Evolutionary conservation across 768 basidiomycete genomes (phyloP).

Genomic region (Lanmaoa rubissima): DNA sequence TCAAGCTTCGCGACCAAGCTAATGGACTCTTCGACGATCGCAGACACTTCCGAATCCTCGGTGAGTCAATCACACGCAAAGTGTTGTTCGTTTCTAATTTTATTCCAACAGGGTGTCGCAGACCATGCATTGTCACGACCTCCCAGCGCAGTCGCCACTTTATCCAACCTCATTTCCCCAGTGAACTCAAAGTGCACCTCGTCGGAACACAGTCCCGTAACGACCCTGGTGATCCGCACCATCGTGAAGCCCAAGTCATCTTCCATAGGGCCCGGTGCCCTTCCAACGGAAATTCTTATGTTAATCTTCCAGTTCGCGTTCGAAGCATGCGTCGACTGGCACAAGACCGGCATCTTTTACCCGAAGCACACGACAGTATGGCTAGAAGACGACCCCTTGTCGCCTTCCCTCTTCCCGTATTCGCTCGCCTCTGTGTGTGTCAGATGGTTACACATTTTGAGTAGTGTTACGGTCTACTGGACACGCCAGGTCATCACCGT

Average conservation of each 20-base stretch:
- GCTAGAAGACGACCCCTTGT: constrained; percentile 10
- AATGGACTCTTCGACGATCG: not conserved
- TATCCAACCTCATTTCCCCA: not conserved
- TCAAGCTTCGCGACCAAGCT: not conserved
- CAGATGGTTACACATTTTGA: constrained; percentile 16
- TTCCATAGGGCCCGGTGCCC: not conserved
- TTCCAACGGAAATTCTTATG: constrained; percentile 9
- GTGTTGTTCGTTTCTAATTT: not conserved
- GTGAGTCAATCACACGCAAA: not conserved
- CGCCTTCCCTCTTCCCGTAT: constrained; percentile 8
- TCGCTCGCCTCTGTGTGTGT: constrained; percentile 18
- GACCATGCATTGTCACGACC: not conserved
- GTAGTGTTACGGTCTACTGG: constrained; percentile 14
- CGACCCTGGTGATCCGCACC: too few species aligned
- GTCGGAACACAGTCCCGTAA: not conserved
- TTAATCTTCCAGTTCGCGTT: constrained; percentile 4
- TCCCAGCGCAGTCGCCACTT: not conserved
- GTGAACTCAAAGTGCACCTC: not conserved
- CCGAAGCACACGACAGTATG: not conserved
- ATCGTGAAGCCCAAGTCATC: not conserved
- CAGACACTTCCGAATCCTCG: not conserved
- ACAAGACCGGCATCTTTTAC: too few species aligned
- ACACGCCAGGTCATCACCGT: constrained; percentile 18
- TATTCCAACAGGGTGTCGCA: not conserved
- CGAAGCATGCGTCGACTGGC: not conserved